Base-by-base conservation (phyloP, 2,329 filamentous ascomycete genomes). In the Pseudocercospora vitis region DNA sequence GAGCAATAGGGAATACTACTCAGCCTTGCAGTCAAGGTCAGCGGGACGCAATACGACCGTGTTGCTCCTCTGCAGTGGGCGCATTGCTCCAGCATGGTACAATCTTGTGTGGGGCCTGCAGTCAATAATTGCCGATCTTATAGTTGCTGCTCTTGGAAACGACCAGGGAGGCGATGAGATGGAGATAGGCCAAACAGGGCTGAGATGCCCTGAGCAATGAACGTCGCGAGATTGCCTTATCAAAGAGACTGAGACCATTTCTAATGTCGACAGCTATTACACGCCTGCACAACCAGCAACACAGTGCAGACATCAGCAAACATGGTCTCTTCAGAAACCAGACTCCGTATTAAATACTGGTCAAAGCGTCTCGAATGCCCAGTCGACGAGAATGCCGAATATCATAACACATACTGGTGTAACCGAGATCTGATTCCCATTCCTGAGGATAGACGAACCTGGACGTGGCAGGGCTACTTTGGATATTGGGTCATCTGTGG, bases 401-500 rank as follows among this genome's bases (percentile, higher is more conserved):
- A 55, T 24, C 56, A 55, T 42, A 58, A 58, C 52, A 58, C 56
- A 3, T 55, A 53, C 33, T 48, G 53, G 42, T 58, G 56, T 32
- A 58, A 58, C 44, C 52, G 52, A 24, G 56, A 59, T 28, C 47
- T 59, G 5, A 59, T 56, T 9, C 56, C 56, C 7, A 56, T 51
- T 26, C 53, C 53, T 16, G 18, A 29, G 5, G 26, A 35, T 24
- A 50, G 50, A n/a, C 50, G 48, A n/a, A 59, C 56, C 24, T 59
- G 53, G 53, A 51, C 53, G n/a, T 59, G 53, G 56, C 46, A 56
- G 51, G 56, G 53, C 56, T 59, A 51, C 49, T 48, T 48, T 24
- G 56, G 53, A 8, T 58, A 58, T 47, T 58, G 56, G 56, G 50
- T 58, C 24, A 58, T 58, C 33, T 46, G 49, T 19, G 56, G 56